phyloP scores from a whole-genome alignment of 2,329 filamentous ascomycete species.

The Tricladium varicosporioides region DNA sequence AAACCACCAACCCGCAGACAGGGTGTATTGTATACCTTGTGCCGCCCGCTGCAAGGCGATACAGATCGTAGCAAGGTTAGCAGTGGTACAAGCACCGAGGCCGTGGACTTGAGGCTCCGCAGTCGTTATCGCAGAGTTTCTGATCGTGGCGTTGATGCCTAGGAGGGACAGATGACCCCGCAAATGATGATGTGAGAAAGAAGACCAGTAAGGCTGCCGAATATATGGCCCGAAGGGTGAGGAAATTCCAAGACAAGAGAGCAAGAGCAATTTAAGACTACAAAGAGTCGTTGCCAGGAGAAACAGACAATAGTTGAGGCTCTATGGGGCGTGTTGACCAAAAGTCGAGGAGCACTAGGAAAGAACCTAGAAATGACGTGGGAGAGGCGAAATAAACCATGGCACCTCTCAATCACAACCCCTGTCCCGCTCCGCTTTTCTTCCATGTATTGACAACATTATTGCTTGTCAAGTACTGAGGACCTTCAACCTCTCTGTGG shows the following conservation, averaged over 20 bases:
- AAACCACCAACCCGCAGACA: background rate
- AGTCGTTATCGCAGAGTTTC: too few relatives aligned
- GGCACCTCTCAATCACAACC: background rate
- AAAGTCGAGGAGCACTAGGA: background rate
- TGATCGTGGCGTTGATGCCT: conserved; percentile 1
- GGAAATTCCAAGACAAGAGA: background rate
- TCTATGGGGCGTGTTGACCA: background rate
- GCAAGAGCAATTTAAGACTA: background rate
- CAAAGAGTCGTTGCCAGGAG: background rate
- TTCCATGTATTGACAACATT: background rate
- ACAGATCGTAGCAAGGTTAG: background rate
- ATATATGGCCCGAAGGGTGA: too few relatives aligned
- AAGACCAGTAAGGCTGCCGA: background rate
- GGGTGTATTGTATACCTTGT: background rate
- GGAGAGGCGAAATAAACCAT: background rate
- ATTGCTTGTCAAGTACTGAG: background rate
- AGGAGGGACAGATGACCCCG: background rate
- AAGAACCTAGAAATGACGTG: background rate
- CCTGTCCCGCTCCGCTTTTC: background rate
- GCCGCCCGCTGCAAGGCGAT: background rate
- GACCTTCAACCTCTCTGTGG: too few relatives aligned
- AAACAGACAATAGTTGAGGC: background rate
- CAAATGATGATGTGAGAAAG: background rate
- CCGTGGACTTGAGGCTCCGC: background rate
- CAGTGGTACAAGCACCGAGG: background rate